Conservation (phyloP, 768 basidiomycete species). For the Lactifluus rugatus region DNA sequence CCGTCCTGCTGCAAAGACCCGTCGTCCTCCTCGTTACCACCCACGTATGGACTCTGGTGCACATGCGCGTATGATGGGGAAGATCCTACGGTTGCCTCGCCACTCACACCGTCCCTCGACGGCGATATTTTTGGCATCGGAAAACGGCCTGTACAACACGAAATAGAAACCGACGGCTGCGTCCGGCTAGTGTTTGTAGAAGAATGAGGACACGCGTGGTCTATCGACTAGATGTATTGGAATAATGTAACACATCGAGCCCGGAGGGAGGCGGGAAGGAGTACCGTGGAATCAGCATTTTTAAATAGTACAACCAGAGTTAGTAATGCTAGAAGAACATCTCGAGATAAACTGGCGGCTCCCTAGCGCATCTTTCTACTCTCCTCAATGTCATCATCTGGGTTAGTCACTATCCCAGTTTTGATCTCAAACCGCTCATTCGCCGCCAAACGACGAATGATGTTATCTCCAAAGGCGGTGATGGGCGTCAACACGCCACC, state of each 20-base stretch:
- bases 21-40: not conserved
- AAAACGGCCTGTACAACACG: constrained; percentile 10
- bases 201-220: not conserved
- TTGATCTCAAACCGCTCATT: constrained; percentile 50
- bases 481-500: constrained; percentile 83
- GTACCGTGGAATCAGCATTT: not conserved
- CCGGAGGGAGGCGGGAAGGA: no score
- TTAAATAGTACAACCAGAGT: not conserved
- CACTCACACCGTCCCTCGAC: not conserved
- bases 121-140: constrained; percentile 11
- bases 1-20: no score
- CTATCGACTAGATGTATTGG: not conserved
- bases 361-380: constrained; percentile 3
- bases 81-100: not conserved
- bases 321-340: no score
- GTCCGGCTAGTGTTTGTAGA: constrained; percentile 9
- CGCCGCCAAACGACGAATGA: constrained; percentile 56
- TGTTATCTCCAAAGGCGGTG: constrained; percentile 68
- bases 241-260: not conserved
- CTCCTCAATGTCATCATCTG: constrained; percentile 4
- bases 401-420: constrained; percentile 33
- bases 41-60: constrained; percentile 1
- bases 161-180: constrained; percentile 11
- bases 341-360: not conserved
- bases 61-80: not conserved